phyloP scores from a whole-genome alignment of 768 basidiomycete genomes.

The Exidia glandulosa region DNA sequence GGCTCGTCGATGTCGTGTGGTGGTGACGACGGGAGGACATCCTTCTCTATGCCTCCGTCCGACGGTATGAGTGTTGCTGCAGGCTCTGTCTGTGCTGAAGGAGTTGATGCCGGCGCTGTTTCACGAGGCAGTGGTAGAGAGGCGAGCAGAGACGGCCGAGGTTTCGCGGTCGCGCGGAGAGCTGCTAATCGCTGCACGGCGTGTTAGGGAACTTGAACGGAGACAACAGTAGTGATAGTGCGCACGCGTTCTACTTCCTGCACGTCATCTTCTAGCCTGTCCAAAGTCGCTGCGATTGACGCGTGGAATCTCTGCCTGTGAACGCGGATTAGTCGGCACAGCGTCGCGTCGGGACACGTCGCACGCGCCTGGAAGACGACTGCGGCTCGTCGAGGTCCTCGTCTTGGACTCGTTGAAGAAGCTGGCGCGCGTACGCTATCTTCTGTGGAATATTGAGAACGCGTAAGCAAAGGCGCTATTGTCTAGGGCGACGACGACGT shows the following conservation, averaged over 20 bases:
- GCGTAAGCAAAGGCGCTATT: constrained; percentile 8
- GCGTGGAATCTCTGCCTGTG: constrained; percentile 20
- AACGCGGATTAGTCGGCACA: not conserved
- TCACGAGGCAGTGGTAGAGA: constrained; percentile 35
- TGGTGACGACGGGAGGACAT: too few species aligned
- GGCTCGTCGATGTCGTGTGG: constrained; percentile 19
- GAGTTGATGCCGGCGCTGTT: constrained; percentile 5
- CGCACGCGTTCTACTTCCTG: constrained; percentile 43
- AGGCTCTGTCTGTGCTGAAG: constrained; percentile 6
- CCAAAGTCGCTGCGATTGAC: constrained; percentile 35
- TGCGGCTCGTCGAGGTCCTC: constrained; percentile 2
- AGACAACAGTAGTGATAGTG: not conserved
- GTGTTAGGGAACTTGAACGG: not conserved
- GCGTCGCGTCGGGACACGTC: not conserved
- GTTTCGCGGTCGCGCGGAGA: not conserved
- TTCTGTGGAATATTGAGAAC: constrained; percentile 15
- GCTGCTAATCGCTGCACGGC: not conserved
- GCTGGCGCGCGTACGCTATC: constrained; percentile 43
- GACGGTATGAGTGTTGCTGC: constrained; percentile 14
- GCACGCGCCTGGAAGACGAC: not conserved
- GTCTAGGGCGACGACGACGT: constrained; percentile 20
- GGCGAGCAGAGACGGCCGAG: constrained; percentile 32
- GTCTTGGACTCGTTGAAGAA: constrained; percentile 48
- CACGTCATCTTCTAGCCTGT: constrained; percentile 43
- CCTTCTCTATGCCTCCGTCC: too few species aligned